These are phyloP conservation scores for Priceomyces castillae DNA, from an alignment of 805 yeast genomes.

Conservation along the genomic window DNA sequence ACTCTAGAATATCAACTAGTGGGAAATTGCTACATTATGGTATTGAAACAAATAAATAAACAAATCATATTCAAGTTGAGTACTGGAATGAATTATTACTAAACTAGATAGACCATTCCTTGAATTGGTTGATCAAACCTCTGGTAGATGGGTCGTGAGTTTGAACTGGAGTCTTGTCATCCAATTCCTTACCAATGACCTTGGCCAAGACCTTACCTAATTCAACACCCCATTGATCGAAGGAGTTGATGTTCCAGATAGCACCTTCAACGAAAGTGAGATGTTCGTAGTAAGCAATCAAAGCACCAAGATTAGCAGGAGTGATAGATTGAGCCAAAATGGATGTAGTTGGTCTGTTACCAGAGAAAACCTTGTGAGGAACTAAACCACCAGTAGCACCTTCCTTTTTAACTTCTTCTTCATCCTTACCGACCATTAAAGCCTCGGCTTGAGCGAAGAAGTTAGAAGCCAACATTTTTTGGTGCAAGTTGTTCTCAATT, in stretches of 20 bases:
- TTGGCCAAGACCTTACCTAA: constrained; percentile 97
- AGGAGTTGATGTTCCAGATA: constrained; percentile 98
- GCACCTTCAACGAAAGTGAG: constrained; percentile 98
- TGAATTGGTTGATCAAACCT: constrained; percentile 92
- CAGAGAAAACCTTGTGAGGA: constrained; percentile 95
- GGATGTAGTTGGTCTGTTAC: constrained; percentile 98
- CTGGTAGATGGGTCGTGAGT: constrained; percentile 90
- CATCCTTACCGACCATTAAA: constrained; percentile 91
- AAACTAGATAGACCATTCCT: constrained; percentile 58
- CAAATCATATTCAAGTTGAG: too few relatives aligned
- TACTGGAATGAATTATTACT: too few relatives aligned
- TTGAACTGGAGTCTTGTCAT: constrained; percentile 49
- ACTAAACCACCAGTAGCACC: constrained; percentile 83
- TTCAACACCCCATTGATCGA: constrained; percentile 99
- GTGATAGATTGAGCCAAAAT: constrained; percentile 94
- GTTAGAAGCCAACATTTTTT: constrained; percentile 97
- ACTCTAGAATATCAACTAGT: too few relatives aligned
- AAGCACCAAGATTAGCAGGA: constrained; percentile 93
- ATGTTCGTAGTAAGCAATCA: constrained; percentile 97
- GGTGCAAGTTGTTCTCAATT: constrained; percentile 89
- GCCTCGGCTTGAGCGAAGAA: constrained; percentile 99
- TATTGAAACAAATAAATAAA: too few relatives aligned
- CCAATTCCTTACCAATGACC: constrained; percentile 88
- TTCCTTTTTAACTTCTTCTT: constrained; percentile 78
- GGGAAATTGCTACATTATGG: too few relatives aligned